phyloP scores from a whole-genome alignment of 768 basidiomycete genomes.

The Leccinum olivaceopallidum region DNA sequence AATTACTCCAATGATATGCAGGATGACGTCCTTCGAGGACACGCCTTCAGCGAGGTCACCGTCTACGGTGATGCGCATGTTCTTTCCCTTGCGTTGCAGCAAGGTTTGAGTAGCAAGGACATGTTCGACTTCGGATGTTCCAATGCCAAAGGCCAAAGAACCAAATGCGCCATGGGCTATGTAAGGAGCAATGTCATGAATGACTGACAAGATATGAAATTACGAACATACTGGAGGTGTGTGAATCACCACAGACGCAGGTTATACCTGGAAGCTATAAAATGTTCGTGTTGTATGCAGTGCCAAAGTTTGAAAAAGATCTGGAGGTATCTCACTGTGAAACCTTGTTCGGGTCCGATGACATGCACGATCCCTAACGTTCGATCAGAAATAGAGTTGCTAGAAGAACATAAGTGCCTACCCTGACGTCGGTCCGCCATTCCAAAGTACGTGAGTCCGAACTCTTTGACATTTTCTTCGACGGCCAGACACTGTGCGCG shows the following conservation, averaged over 20 bases:
- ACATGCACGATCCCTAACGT: no score
- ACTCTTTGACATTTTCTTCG: conserved; percentile 89
- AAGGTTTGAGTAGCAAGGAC: conserved; percentile 92
- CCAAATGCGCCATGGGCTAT: conserved; percentile 91
- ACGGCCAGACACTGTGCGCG: conserved; percentile 80
- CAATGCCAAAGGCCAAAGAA: conserved; percentile 90
- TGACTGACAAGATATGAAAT: not conserved
- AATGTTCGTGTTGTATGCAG: not conserved
- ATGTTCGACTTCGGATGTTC: conserved; percentile 93
- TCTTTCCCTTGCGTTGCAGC: conserved; percentile 84
- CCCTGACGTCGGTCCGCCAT: conserved; percentile 89
- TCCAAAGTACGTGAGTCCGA: conserved; percentile 90
- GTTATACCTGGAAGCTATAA: conserved; percentile 70
- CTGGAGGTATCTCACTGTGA: conserved; percentile 55
- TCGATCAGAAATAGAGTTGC: no score
- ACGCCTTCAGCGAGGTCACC: conserved; percentile 81
- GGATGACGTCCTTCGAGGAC: conserved; percentile 86
- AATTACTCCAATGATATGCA: conserved; percentile 88
- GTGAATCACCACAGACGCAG: conserved; percentile 91
- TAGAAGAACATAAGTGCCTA: conserved; percentile 24
- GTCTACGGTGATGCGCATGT: conserved; percentile 90
- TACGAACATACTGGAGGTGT: conserved; percentile 75
- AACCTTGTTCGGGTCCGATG: conserved; percentile 90
- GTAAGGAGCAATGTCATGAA: conserved; percentile 7
- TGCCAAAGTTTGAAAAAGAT: not conserved